phyloP scores from a whole-genome alignment of 768 basidiomycete species.

The Gymnopilus dilepis region DNA sequence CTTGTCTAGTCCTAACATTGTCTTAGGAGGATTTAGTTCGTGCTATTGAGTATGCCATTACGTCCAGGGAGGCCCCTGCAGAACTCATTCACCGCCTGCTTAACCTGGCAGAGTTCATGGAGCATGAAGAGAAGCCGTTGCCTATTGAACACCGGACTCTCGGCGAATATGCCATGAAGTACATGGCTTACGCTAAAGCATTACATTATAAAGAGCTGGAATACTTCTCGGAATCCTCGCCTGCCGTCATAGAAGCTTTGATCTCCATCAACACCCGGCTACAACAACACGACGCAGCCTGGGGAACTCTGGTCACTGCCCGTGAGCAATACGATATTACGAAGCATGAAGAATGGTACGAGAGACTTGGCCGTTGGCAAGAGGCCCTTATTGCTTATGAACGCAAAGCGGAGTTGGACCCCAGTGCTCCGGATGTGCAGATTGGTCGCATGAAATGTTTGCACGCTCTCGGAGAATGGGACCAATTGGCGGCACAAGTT shows the following conservation, averaged over 20 bases:
- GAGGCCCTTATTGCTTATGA: conserved; percentile 90
- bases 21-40: conserved; percentile 91
- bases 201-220: conserved; percentile 98
- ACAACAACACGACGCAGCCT: conserved; percentile 97
- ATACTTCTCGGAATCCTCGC: conserved; percentile 91
- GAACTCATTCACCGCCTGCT: conserved; percentile 91
- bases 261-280: conserved; percentile 96
- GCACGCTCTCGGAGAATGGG: conserved; percentile 98
- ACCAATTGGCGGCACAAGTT: conserved; percentile 82
- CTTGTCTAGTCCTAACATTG: conserved; percentile 14
- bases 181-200: conserved; percentile 95
- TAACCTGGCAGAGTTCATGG: conserved; percentile 98
- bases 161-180: conserved; percentile 92
- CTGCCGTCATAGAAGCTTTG: conserved; percentile 89
- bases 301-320: conserved; percentile 93
- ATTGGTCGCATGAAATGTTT: conserved; percentile 95
- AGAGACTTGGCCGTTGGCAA: conserved; percentile 94
- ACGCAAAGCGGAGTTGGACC: conserved; percentile 75
- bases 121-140: conserved; percentile 95
- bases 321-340: conserved; percentile 88
- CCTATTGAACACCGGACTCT: conserved; percentile 93
- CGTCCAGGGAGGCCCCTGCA: conserved; percentile 74
- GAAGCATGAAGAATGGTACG: conserved; percentile 98
- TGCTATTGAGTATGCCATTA: conserved; percentile 86
- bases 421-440: conserved; percentile 74